Evolutionary conservation across 768 basidiomycete genomes (phyloP).

Genomic region (Strobilomyces dryophilus): DNA sequence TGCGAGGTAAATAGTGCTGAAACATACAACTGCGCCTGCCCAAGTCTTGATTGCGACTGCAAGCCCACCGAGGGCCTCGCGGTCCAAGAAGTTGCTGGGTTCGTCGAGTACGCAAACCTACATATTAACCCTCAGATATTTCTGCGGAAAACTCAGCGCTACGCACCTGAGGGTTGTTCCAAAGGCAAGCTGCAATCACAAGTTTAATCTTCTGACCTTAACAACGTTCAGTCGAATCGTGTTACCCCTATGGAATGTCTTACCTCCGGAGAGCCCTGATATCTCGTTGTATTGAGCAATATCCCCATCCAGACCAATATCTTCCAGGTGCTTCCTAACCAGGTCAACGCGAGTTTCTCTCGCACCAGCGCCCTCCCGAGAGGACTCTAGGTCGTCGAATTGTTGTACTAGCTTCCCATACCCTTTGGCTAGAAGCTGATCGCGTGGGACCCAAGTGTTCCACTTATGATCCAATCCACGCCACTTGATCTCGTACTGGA

Average conservation of each 20-base stretch:
- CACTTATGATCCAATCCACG: slow-evolving; percentile 75
- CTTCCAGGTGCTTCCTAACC: slow-evolving; percentile 90
- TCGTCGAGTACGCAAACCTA: slow-evolving; percentile 73
- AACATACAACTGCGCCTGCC: slow-evolving; percentile 78
- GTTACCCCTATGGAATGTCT: slow-evolving; percentile 17
- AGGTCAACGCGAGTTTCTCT: slow-evolving; percentile 79
- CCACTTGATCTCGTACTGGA: slow-evolving; percentile 93
- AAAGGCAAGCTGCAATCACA: slow-evolving; percentile 90
- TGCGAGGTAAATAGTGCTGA: slow-evolving; percentile 8
- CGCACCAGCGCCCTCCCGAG: slow-evolving; percentile 89
- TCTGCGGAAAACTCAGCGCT: not conserved
- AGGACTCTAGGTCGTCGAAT: slow-evolving; percentile 95
- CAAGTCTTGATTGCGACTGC: slow-evolving; percentile 94
- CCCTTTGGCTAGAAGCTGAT: slow-evolving; percentile 80
- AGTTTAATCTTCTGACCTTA: slow-evolving; percentile 95
- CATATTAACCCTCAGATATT: slow-evolving; percentile 32
- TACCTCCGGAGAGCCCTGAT: slow-evolving; percentile 87
- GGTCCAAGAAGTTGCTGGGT: slow-evolving; percentile 96
- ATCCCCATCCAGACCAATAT: slow-evolving; percentile 94
- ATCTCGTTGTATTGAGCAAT: slow-evolving; percentile 99
- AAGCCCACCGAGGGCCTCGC: slow-evolving; percentile 91
- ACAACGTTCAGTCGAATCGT: slow-evolving; percentile 9
- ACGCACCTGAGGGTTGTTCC: slow-evolving; percentile 89
- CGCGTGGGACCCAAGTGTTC: slow-evolving; percentile 91
- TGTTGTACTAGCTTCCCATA: slow-evolving; percentile 88